Base-by-base conservation (phyloP, 2,329 filamentous ascomycete species). In the Scytalidium lignicola region DNA sequence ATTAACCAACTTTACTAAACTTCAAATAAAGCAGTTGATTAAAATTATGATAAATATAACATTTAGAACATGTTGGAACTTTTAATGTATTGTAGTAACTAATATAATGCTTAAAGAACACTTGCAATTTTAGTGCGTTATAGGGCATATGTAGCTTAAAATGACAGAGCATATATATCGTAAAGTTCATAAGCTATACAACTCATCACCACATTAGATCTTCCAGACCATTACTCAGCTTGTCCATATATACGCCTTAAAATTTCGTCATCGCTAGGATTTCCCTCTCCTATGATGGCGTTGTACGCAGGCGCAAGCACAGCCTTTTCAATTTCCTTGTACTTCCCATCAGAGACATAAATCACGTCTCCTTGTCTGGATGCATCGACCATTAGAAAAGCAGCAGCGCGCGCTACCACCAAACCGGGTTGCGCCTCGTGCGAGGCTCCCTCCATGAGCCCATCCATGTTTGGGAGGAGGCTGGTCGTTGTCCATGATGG, bases 401-500 rank as follows among this genome's bases (percentile, higher is more conserved):
- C 74, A 1, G 71, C 76, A 3, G 68, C 70, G 2, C 66, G 68
- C 1, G 78, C 79, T 1, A 81, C 78, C 1, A 62, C 69, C 1
- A 67, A 65, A 0, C 76, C 62, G 0, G 67, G 53, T 61, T 82
- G 79, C 0, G 71, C 55, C 13, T 67, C 62, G 32, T 71, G 64
- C 0, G 69, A 67, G 5, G 72, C 61, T 9, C 55, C 55, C n/a
- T 65, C 63, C 52, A 76, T 62, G 17, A 73, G 18, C 0, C 49
- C 57, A 26, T 63, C 62, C 3, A 70, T 42, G 18, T 58, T 55
- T 0, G 74, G 70, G 1, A 80, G 60, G 1, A 80, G 67, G 12
- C 65, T 70, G 15, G 75, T 77, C 2, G 68, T 63, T 0, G 79
- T 81, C 78, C 78, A 82, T 23, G 68, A 73, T 1, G 79, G 78